Evolutionary conservation across 352 stramenopile species (phyloP).

Genomic region (Globisporangium cylindrosporum): DNA sequence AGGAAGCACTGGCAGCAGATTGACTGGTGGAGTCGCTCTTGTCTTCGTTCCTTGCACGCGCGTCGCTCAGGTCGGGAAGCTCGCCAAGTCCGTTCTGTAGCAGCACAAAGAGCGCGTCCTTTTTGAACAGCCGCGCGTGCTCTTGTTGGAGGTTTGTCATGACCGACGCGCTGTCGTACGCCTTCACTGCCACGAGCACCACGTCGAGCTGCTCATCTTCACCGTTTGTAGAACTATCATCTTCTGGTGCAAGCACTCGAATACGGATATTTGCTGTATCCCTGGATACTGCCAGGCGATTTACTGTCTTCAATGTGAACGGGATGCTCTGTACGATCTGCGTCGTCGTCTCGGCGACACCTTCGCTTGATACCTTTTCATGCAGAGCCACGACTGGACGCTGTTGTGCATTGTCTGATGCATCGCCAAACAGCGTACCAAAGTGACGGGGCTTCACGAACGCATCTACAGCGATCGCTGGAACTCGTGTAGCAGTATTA

Average conservation of each 20-base stretch:
- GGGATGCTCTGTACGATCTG: neutral
- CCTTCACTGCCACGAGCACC: constrained; percentile 65
- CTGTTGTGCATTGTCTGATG: neutral
- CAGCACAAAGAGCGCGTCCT: constrained; percentile 54
- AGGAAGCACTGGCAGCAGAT: constrained; percentile 3
- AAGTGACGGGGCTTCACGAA: constrained; percentile 54
- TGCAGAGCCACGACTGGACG: constrained; percentile 13
- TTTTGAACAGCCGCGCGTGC: constrained; percentile 31
- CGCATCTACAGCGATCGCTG: constrained; percentile 30
- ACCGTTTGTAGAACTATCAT: neutral
- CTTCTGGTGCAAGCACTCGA: constrained; percentile 22
- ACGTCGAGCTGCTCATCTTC: constrained; percentile 39
- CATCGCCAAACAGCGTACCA: constrained; percentile 12
- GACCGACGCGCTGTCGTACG: constrained; percentile 47
- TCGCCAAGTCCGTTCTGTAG: constrained; percentile 69
- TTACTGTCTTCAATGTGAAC: neutral
- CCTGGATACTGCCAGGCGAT: neutral
- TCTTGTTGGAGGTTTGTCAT: constrained; percentile 34
- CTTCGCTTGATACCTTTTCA: neutral
- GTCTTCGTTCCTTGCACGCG: too few species aligned
- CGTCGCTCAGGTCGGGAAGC: constrained; percentile 17
- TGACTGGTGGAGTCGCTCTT: neutral
- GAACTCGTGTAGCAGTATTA: neutral
- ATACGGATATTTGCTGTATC: constrained; percentile 31
- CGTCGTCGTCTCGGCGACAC: constrained; percentile 2